Evolutionary conservation across 345 rosid genomes (phyloP), one percentile per base, ranked within the genome.

Genomic region (Citrus glauca): DNA sequence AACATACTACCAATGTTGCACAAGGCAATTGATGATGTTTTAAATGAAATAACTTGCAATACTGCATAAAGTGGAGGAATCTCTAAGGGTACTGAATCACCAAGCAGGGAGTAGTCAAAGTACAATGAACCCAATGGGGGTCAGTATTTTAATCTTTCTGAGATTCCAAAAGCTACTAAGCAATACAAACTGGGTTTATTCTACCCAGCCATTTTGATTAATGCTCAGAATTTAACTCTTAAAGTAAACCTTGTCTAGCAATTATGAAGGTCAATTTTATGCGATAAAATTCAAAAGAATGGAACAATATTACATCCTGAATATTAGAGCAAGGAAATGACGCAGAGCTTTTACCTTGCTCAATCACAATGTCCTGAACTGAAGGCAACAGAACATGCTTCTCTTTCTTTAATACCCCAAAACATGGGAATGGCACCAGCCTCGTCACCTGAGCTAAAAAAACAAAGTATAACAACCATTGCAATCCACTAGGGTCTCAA

Each of bases 361-460:
- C 94, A 55, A 89, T 78, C 33, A 89, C 84, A 72, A 91, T 77
- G 71, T 91, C 95, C 17, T 87, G 88, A 37, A 91, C 93, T 1
- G 90, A 90, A 81, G 90, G 87, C 74, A 91, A 75, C 48, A 91
- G 76, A 71, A 91, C 87, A 84, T 90, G 90, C 88, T 89, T 91
- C 88, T 89, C 93, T 77, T 83, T 91, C 81, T 88, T 86, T 27
- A 91, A 79, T 60, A 86, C 87, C 79, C 95, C 95, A 64, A 90
- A 85, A 85, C 90, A 91, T 6, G 94, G 94, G 81, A 89, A 87
- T 71, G 87, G 77, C 16, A 89, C 90, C 3, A 91, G 95, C 80
- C 78, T 91, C 0, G 85, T 85, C 50, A 86, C 93, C 95, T 91
- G 70, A 72, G 66, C 56, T 75, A 20, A 81, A 48, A 17, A 48